These are phyloP conservation scores for Phytophthora idaei DNA, from an alignment of 352 stramenopile species.

Conservation along the genomic window DNA sequence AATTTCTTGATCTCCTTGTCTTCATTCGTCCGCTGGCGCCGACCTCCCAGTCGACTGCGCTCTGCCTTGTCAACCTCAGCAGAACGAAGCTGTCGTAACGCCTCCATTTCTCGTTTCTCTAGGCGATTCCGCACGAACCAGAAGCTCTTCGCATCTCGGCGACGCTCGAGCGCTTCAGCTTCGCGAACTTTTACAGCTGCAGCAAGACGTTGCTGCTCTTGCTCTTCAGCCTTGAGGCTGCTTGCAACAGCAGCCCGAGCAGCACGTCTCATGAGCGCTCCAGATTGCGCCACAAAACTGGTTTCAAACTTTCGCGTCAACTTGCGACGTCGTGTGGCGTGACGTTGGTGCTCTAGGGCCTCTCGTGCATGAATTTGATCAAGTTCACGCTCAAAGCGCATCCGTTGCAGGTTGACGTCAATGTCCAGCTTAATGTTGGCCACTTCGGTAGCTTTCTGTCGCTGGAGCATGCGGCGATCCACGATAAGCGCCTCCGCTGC, in stretches of 20 bases:
- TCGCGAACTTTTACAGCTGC: slow-evolving; percentile 38
- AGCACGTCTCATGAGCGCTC: slow-evolving; percentile 69
- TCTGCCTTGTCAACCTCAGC: slow-evolving; percentile 32
- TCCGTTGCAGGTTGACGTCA: slow-evolving; percentile 70
- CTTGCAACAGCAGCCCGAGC: slow-evolving; percentile 50
- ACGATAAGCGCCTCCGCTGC: slow-evolving; percentile 71
- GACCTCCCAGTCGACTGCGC: slow-evolving; percentile 24
- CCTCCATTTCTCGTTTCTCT: slow-evolving; percentile 37
- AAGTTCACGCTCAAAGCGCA: slow-evolving; percentile 62
- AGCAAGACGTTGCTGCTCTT: slow-evolving; percentile 36
- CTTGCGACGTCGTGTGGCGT: slow-evolving; percentile 42
- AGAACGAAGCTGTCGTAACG: slow-evolving; percentile 29
- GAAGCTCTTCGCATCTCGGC: slow-evolving; percentile 71
- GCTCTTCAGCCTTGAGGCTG: slow-evolving; percentile 38
- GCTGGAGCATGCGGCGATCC: slow-evolving; percentile 68
- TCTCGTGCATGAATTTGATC: slow-evolving; percentile 50
- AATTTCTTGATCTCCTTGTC: slow-evolving; percentile 78
- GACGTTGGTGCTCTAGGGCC: slow-evolving; percentile 54
- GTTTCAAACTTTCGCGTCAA: slow-evolving; percentile 60
- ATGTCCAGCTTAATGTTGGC: slow-evolving; percentile 67
- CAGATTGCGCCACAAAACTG: slow-evolving; percentile 59
- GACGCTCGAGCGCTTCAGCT: slow-evolving; percentile 40
- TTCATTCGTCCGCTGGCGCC: slow-evolving; percentile 54
- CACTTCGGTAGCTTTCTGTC: slow-evolving; percentile 61
- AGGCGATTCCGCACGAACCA: slow-evolving; percentile 70